Conservation (phyloP, 2,329 filamentous ascomycete genomes). For the Pestalotiopsis fici region DNA sequence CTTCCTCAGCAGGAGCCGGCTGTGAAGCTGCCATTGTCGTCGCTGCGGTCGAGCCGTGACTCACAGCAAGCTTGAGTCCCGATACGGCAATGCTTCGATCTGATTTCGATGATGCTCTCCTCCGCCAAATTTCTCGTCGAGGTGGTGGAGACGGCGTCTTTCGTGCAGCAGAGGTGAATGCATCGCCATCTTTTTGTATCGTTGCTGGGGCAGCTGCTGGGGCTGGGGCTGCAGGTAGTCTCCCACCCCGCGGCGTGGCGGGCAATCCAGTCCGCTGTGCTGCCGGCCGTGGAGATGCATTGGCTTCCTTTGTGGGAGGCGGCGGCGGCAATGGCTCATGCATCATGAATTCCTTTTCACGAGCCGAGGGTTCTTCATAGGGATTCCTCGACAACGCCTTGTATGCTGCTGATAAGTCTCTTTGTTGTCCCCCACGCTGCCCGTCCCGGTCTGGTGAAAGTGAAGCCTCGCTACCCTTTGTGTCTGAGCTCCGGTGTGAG, state of each 20-base stretch:
- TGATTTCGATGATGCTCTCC: conserved; percentile 49
- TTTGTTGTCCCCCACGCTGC: conserved; percentile 18
- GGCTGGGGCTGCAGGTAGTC: conserved; percentile 12
- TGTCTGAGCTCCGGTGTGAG: conserved; percentile 38
- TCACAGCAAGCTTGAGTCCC: conserved; percentile 48
- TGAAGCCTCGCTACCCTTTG: conserved; percentile 34
- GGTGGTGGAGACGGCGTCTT: conserved; percentile 24
- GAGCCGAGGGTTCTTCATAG: conserved; percentile 19
- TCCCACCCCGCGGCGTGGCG: conserved; percentile 22
- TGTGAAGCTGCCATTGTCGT: conserved; percentile 22
- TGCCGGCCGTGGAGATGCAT: conserved; percentile 7
- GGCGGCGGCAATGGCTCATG: conserved; percentile 28
- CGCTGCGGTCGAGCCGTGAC: conserved; percentile 50
- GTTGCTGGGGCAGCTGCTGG: conserved; percentile 11
- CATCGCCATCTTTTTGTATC: conserved; percentile 8
- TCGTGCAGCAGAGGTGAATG: conserved; percentile 20
- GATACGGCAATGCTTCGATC: conserved; percentile 48
- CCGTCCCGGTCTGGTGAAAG: conserved; percentile 31
- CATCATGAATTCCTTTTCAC: conserved; percentile 19
- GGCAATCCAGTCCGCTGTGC: conserved; percentile 14
- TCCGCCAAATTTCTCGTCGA: conserved; percentile 45
- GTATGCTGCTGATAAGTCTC: conserved; percentile 20
- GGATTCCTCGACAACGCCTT: conserved; percentile 24
- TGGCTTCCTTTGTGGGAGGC: conserved; percentile 28
- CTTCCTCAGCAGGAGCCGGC: neutral